Conservation (phyloP, 345 rosid species). For the Rhizophora mangle region DNA sequence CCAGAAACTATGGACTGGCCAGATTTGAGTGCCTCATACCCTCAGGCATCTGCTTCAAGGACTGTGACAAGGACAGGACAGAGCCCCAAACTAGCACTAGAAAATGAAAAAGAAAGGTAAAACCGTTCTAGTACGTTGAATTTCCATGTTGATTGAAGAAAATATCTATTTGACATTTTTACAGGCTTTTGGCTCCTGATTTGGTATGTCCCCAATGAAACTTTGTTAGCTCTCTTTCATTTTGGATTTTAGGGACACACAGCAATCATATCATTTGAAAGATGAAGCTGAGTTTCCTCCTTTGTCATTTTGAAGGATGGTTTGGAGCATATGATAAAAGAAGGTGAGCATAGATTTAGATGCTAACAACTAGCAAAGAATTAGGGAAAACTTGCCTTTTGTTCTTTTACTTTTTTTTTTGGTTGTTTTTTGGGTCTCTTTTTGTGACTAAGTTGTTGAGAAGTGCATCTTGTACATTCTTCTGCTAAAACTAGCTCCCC, state of each 20-base stretch:
- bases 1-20: neutral
- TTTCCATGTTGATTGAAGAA: neutral
- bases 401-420: neutral
- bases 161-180: too few species aligned
- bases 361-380: neutral
- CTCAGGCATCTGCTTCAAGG: constrained; percentile 11
- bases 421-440: neutral
- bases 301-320: constrained; percentile 9
- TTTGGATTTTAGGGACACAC: constrained; percentile 17
- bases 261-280: constrained; percentile 25
- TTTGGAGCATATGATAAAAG: neutral
- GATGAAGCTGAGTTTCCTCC: constrained; percentile 40
- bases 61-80: constrained; percentile 2
- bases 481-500: too few species aligned
- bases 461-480: too few species aligned
- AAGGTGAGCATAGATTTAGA: constrained; percentile 7
- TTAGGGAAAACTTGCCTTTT: neutral
- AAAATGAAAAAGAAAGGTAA: constrained; percentile 26
- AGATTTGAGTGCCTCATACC: neutral
- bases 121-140: neutral
- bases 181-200: too few species aligned
- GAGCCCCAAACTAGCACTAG: neutral
- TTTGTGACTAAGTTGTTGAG: too few species aligned
- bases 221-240: neutral
- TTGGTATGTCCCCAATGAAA: neutral